phyloP scores from a whole-genome alignment of 2,329 filamentous ascomycete species.

The Clathrospora elynae region DNA sequence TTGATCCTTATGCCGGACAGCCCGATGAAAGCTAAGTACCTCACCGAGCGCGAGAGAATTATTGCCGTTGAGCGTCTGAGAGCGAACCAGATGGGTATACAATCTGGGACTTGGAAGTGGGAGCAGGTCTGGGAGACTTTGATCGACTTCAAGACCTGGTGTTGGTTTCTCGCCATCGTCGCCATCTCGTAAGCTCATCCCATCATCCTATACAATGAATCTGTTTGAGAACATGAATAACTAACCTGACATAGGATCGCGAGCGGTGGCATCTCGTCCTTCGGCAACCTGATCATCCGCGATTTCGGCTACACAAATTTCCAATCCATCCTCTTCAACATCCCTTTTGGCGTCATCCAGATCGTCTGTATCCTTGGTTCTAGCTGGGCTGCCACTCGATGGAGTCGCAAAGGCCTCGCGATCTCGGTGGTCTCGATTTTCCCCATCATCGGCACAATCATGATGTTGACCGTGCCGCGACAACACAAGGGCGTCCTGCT shows the following conservation, averaged over 20 bases:
- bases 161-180: constrained; percentile 62
- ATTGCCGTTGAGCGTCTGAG: constrained; percentile 28
- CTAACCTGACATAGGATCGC: constrained; percentile 52
- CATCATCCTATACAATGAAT: constrained; percentile 33
- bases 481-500: constrained; percentile 56
- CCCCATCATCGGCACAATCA: constrained; percentile 57
- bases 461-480: constrained; percentile 57
- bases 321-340: constrained; percentile 62
- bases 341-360: constrained; percentile 62
- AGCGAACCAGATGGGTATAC: constrained; percentile 55
- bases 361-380: constrained; percentile 56
- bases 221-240: constrained; percentile 18
- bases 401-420: constrained; percentile 57
- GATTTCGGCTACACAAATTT: constrained; percentile 63
- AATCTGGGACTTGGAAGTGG: constrained; percentile 80
- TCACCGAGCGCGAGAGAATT: constrained; percentile 25
- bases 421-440: constrained; percentile 58
- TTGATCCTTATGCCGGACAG: constrained; percentile 53
- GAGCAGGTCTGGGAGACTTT: constrained; percentile 51
- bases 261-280: constrained; percentile 66
- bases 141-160: constrained; percentile 39
- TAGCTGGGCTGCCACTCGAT: constrained; percentile 59
- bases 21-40: constrained; percentile 46
- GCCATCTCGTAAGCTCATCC: constrained; percentile 28
- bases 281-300: constrained; percentile 62